Evolutionary conservation across 2,329 filamentous ascomycete species (phyloP).

Genomic region (Aspergillus pseudotamarii): DNA sequence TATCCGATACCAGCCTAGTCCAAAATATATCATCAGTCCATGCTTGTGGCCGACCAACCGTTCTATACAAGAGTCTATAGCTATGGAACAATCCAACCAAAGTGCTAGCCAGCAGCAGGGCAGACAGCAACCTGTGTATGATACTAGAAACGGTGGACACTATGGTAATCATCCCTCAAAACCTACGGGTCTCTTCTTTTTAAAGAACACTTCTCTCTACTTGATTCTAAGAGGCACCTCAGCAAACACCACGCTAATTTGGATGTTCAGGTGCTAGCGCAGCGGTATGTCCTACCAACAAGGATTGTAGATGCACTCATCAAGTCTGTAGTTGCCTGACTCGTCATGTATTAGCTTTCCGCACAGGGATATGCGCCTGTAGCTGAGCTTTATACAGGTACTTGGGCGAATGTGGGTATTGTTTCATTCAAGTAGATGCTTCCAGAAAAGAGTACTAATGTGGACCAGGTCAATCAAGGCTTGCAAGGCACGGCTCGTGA

Average conservation of each 20-base stretch:
- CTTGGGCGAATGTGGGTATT: conserved; percentile 84
- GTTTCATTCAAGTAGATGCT: background rate
- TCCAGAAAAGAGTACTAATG: conserved; percentile 25
- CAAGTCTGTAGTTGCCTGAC: conserved; percentile 17
- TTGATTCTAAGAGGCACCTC: background rate
- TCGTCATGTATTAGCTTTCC: conserved; percentile 65
- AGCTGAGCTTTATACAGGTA: conserved; percentile 86
- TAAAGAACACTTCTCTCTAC: background rate
- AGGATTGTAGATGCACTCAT: background rate
- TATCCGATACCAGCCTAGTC: background rate
- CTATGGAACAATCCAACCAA: conserved; percentile 61
- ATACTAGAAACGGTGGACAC: conserved; percentile 73
- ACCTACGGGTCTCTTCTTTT: background rate
- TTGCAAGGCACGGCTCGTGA: conserved; percentile 91
- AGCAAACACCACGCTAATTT: conserved; percentile 5
- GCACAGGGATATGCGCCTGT: conserved; percentile 85
- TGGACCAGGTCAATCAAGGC: conserved; percentile 82
- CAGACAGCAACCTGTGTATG: conserved; percentile 68
- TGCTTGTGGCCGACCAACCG: background rate
- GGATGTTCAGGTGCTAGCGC: conserved; percentile 64
- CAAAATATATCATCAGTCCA: background rate
- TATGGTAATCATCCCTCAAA: conserved; percentile 61
- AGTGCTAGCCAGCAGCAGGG: conserved; percentile 61
- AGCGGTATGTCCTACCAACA: conserved; percentile 54
- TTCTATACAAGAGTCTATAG: background rate